Conservation (phyloP, 345 rosid genomes). For the Moricandia moricandioides region DNA sequence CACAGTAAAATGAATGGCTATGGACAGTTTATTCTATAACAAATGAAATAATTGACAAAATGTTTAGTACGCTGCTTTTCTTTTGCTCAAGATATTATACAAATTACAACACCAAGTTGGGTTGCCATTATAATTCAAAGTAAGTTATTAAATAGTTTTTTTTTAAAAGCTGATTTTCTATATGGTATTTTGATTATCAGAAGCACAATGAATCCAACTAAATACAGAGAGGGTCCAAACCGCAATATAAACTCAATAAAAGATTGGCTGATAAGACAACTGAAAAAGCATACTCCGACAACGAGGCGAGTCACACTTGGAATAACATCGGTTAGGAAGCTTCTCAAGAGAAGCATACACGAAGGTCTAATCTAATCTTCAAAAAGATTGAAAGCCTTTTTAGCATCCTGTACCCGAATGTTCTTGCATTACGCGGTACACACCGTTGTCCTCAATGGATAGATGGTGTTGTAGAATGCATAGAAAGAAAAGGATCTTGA, state of each 20-base stretch:
- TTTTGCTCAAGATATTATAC: background rate
- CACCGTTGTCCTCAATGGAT: conserved; percentile 81
- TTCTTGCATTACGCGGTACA: conserved; percentile 51
- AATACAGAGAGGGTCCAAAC: background rate
- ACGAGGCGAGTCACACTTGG: conserved; percentile 82
- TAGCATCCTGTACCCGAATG: conserved; percentile 89
- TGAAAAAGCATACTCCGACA: background rate
- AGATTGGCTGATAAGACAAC: background rate
- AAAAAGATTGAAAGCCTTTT: conserved; percentile 52
- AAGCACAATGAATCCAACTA: background rate
- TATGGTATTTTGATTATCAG: background rate
- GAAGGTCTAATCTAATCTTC: conserved; percentile 66
- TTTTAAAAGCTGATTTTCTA: background rate
- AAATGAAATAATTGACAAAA: background rate
- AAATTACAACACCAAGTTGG: background rate
- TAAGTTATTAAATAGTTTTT: background rate
- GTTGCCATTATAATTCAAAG: background rate
- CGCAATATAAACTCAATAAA: background rate
- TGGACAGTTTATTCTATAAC: background rate
- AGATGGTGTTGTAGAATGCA: conserved; percentile 42
- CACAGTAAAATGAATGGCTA: background rate
- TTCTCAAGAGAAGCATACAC: conserved; percentile 61
- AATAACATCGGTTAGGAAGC: conserved; percentile 61
- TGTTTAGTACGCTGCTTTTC: background rate
- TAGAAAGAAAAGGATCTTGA: conserved; percentile 77